Base-by-base conservation (phyloP, 179 eudicot species). In the Monotropa hypopitys region DNA sequence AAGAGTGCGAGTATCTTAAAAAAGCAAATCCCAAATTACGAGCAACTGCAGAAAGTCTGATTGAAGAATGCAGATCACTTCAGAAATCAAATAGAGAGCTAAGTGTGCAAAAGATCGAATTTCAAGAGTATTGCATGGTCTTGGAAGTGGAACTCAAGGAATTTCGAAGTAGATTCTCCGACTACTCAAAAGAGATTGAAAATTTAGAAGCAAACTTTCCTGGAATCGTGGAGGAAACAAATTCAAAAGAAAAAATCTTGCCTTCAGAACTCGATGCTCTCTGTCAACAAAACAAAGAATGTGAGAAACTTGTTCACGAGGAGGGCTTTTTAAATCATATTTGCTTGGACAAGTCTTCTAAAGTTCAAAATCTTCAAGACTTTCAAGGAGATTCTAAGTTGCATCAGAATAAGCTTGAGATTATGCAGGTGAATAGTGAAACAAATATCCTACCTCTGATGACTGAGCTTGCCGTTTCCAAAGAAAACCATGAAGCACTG, bases 21-120 rank as follows among this genome's bases (percentile, higher is more conserved):
- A 83, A 80, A 80, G 85, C 86, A 79, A 86, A 88, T 74, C 87
- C 85, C 46, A 87, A 85, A 79, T 77, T 88, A 78, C 85, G 86
- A 75, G 79, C 84, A 43, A 88, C 89, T 47, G 79, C 88, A 54
- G 95, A 87, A 78, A 88, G 80, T 81, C 85, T 89, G 23, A 86
- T 87, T 35, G 91, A 86, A 72, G 91, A 89, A 77, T 86, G 88
- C 75, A 74, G 82, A 76, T 83, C 83, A 9, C 88, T 90, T 72
- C 89, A 89, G 59, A 89, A 88, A 72, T 63, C 78, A 23, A 88
- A 89, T 74, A 83, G 80, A 69, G 92, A 87, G 81, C 86, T 90
- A 70, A 86, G 79, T 83, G 78, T 83, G 83, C 89, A 87, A 74
- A 90, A 84, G 66, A 63, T 73, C 45, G 84, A 90, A 70, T 72